Conservation (phyloP, 805 yeast genomes). For the Candida boidinii region DNA sequence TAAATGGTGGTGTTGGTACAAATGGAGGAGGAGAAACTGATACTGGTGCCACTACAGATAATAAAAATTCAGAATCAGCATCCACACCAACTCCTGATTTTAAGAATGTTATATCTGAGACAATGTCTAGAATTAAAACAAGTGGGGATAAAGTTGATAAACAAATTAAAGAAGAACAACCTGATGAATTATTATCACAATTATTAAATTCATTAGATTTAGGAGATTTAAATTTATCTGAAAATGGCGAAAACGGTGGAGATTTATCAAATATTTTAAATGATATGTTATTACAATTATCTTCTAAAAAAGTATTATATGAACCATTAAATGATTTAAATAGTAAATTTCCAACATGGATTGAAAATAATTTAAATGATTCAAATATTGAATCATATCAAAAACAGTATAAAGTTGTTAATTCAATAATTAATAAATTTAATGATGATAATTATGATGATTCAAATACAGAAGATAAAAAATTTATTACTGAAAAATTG, state of each 20-base stretch:
- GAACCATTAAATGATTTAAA: conserved; percentile 82
- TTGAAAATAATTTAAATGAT: conserved; percentile 35
- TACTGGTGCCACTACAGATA: conserved; percentile 1
- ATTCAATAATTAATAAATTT: conserved; percentile 53
- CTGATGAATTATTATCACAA: conserved; percentile 48
- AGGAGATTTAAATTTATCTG: conserved; percentile 29
- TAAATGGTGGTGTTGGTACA: conserved; percentile 29
- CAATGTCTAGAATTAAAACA: conserved; percentile 71
- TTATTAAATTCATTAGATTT: conserved; percentile 56
- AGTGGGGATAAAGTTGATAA: conserved; percentile 67
- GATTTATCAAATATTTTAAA: conserved; percentile 48
- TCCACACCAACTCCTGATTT: conserved; percentile 28
- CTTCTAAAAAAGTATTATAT: conserved; percentile 77
- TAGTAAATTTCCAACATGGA: conserved; percentile 64
- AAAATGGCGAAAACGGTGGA: conserved; percentile 20
- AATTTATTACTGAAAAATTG: conserved; percentile 46
- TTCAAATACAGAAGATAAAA: conserved; percentile 32
- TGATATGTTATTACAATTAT: conserved; percentile 73
- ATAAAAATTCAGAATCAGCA: conserved; percentile 12
- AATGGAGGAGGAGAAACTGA: conserved; percentile 4
- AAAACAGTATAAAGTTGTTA: conserved; percentile 54
- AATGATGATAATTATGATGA: conserved; percentile 60
- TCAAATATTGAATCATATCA: conserved; percentile 37
- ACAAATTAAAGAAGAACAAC: conserved; percentile 31
- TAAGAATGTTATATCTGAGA: conserved; percentile 68